Evolutionary conservation across 129 eudicot genomes (phyloP), one percentile per base, ranked within the genome.

Genomic region (Saussurea involucrata): DNA sequence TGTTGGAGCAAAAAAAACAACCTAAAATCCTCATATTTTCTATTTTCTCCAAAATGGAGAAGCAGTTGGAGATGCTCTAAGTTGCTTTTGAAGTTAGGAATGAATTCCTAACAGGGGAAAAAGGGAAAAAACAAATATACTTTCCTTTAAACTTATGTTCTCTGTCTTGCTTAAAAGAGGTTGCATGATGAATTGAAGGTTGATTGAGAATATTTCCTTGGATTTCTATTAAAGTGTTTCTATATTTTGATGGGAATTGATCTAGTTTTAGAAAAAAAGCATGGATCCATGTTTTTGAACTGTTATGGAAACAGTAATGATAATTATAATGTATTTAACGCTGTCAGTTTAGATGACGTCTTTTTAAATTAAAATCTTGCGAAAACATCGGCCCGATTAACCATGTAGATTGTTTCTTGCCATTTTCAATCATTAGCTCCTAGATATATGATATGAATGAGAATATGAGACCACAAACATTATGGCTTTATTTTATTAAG

Each of bases 141-240:
- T 75, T 75, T 40, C 18, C 80, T 76, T 76, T 9, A 40, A 76
- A 66, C 63, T 18, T 7, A 3, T 27, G 72, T 18, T 42, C 31
- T 76, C 49, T 76, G 65, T 76, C 66, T 76, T 76, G 46, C 72
- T 76, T 42, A 65, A 65, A 76, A 25, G 20, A 65, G 58, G 65
- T 3, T 65, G 71, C 46, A 42, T 32, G 55, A 74, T 74, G 78
- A 31, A 27, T 27, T 76, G 6, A 12, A 37, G 49, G 55, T 11
- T 64, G 65, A 76, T 27, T 42, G 80, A 42, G 66, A 42, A 66
- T 76, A 31, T 65, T 76, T 46, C 46, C 71, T 64, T 44, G 46
- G 46, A 76, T 17, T 76, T 64, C 18, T 65, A 76, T 18, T n/a
- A n/a, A 63, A 74, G 6, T 71, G 63, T 25, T 27, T 72, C 18